A percentile compares a stretch with the other conserved stretches of the same genome.
phyloP scores from a whole-genome alignment of 352 stramenopile species.

The Phytopythium kandeliae region DNA sequence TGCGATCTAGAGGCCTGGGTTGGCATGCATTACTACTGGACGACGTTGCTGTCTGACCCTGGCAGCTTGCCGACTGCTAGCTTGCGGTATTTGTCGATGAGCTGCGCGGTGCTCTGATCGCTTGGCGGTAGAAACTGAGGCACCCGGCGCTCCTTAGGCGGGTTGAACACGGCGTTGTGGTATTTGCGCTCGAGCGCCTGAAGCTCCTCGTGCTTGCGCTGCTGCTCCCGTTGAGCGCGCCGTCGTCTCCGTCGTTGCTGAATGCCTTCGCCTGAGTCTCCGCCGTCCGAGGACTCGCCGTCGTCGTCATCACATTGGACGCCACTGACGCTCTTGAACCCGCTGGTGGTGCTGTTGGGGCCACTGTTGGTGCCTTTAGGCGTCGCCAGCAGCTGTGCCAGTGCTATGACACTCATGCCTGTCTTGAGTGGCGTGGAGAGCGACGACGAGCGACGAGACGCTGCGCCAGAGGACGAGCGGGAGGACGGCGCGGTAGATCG shows the following conservation, averaged over 20 bases:
- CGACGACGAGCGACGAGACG: neutral
- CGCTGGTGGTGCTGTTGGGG: neutral
- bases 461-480: neutral
- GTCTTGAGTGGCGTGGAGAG: constrained; percentile 28
- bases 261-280: constrained; percentile 11
- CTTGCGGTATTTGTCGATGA: constrained; percentile 82
- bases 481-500: constrained; percentile 1
- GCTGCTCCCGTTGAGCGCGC: neutral
- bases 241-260: constrained; percentile 4
- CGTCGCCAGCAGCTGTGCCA: constrained; percentile 47
- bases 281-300: constrained; percentile 12
- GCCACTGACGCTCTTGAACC: constrained; percentile 4
- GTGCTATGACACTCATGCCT: constrained; percentile 64
- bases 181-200: constrained; percentile 39
- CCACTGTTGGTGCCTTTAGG: constrained; percentile 11
- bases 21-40: neutral
- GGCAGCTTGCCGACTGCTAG: constrained; percentile 66
- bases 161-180: constrained; percentile 48
- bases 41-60: constrained; percentile 4
- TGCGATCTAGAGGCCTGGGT: no score
- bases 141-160: constrained; percentile 35
- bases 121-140: constrained; percentile 43
- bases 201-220: constrained; percentile 1
- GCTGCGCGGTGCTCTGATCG: constrained; percentile 55
- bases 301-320: constrained; percentile 10